Base-by-base conservation (phyloP, 176 grass and related monocot genomes). In the Eragrostis curvula region DNA sequence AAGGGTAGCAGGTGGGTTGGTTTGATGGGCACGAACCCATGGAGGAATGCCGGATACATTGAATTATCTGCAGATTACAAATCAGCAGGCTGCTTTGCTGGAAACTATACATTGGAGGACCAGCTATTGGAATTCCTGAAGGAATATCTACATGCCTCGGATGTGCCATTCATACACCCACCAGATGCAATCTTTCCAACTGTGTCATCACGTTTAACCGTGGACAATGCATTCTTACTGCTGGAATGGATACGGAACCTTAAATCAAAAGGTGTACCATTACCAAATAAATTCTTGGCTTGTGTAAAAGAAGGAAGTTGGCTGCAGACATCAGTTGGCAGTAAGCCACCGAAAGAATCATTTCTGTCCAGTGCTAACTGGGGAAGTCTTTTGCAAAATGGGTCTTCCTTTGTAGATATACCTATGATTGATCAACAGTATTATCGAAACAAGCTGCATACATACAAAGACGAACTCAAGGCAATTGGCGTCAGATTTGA, bases 21-120 rank as follows among this genome's bases (percentile, higher is more conserved):
- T 30, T 79, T 97, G 81, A 67, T 97, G 77, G 86, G 80, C 41
- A 63, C 68, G 18, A 97, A 97, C 75, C 94, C 94, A 28, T 97
- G 90, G 88, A 88, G 73, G 73, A 46, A 12, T 2, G 72, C 79
- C 2, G 73, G 66, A 3, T 93, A 91, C 18, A 16, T 93, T 55
- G 90, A 87, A 80, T 67, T 97, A 61, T 83, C 83, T 20, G 70
- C 64, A 53, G 80, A 97, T 8, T 96, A 96, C 24, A 81, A 63
- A 64, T 79, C 68, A 44, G 32, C 70, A 11, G 67, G 46, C 9
- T 39, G n/a, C 72, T 91, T 85, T 58, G 83, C 86, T n/a, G 77
- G 90, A 29, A 87, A 73, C 16, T 50, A 65, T 59, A 80, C 86
- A 25, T 32, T 73, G 9, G 83, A 87, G 70, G 55, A 62, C 18